Evolutionary conservation across 768 basidiomycete genomes (phyloP), one percentile per base, ranked within the genome.

Genomic region (Candolleomyces efflorescens): DNA sequence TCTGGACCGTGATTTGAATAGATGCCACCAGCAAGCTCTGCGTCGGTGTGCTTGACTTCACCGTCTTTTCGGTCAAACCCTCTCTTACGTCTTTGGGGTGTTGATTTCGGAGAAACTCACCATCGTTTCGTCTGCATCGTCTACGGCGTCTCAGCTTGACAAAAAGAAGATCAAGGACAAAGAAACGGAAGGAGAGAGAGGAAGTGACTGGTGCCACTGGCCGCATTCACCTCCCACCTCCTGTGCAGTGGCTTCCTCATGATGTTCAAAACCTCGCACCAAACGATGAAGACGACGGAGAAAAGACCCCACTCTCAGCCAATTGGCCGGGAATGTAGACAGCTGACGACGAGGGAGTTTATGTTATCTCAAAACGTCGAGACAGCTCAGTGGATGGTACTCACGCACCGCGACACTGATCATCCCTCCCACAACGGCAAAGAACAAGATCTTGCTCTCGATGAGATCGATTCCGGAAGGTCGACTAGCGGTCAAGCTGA

Each of bases 301-400:
- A 74, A 69, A 23, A 76, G 58, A 6, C 71, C 73, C 74, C 75
- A 76, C 58, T 76, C 75, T 73, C 74, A 75, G 3, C 64, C 55
- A 15, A 76, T 75, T 13, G 70, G 68, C 67, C 67, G 15, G 75
- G 74, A 39, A 75, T 66, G 53, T 75, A 77, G 38, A 75, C 70
- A 7, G 72, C 74, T 73, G 7, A 53, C 20, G 52, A 5, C 17
- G 41, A 27, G 4, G 27, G 9, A 27, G 3, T 3, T 27, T 27
- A 3, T 9, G 5, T 13, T 22, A 18, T 2, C 23, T 23, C 13
- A 27, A 27, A 9, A 27, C 4, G 9, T 9, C 3, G 9, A 9
- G 27, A 9, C 9, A 27, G 9, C 3, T 27, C 27, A 9, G 9
- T 24, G 38, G 11, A 27, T 27, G 32, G 27, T 26, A 71, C 74